Evolutionary conservation across 2,329 filamentous ascomycete species (phyloP).

Genomic region (Aspergillus nomiae): DNA sequence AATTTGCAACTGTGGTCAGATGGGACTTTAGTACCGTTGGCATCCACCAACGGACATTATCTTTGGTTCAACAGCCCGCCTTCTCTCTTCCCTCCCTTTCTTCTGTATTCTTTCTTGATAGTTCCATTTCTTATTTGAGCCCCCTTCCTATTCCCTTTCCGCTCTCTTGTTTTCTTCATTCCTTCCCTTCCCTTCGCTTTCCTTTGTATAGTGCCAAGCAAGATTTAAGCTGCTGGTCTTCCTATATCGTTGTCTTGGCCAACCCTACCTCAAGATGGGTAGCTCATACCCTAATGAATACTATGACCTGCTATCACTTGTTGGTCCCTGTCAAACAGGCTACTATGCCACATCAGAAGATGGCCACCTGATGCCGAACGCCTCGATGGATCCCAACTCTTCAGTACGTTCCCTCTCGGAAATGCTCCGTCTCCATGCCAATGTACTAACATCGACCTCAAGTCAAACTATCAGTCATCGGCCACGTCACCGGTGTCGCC

Average conservation of each 20-base stretch:
- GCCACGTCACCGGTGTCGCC: slow-evolving; percentile 1
- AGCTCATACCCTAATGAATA: neutral
- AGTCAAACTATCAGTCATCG: slow-evolving; percentile 3
- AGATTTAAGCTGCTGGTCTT: neutral
- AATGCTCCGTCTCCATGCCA: neutral
- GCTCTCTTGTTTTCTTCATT: neutral
- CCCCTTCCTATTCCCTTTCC: neutral
- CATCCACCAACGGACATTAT: neutral
- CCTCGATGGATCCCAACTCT: neutral
- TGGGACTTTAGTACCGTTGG: neutral
- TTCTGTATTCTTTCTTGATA: neutral
- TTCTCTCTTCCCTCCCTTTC: neutral
- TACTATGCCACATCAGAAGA: neutral
- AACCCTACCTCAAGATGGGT: neutral
- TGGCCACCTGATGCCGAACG: slow-evolving; percentile 2
- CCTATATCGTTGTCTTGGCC: neutral
- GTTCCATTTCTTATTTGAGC: neutral
- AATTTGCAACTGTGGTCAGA: neutral
- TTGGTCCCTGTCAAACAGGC: neutral
- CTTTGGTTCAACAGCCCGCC: neutral
- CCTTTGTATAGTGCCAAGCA: neutral
- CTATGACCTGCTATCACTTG: neutral
- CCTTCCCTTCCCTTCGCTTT: neutral
- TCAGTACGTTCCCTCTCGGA: neutral
- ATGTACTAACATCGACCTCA: neutral